Evolutionary conservation across 257 asterid species (phyloP), one percentile per base, ranked within the genome.

Genomic region (Jacaranda mimosifolia): DNA sequence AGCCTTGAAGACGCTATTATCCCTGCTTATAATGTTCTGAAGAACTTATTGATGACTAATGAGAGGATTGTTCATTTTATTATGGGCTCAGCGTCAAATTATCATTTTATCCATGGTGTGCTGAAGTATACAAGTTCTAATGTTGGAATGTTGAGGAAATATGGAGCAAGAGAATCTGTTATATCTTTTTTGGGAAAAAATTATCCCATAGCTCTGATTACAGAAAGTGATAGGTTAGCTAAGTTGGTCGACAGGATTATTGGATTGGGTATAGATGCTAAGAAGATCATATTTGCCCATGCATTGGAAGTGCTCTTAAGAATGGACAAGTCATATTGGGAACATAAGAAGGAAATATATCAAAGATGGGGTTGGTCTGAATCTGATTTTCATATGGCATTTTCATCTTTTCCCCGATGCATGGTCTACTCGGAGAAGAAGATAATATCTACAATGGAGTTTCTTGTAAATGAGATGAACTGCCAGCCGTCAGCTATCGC

Each of bases 361-460:
- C 56, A 35, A 18, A 64, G 56, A 17, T 75, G 70, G 9, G 79
- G 73, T 14, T 64, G 70, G 56, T 75, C 79, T 56, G 73, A 65
- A 3, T 67, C 62, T 18, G 73, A 64, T n/a, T 42, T 52, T 18
- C 14, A 1, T 21, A 38, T 15, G 8, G 79, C 67, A 3, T 75
- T 75, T 64, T 38, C 48, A 65, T 8, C 3, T 21, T 35, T 40
- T 39, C 79, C 79, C 3, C 0, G 2, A 10, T 75, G 73, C 13
- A 65, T 75, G 73, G 14, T 2, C 10, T 17, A 39, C 12, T 75
- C 79, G 0, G 66, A 64, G 40, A 45, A 64, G 58, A 75, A 75
- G 11, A 51, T 75, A 36, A 26, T 36, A 26, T 52, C 32, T 7
- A 45, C 2, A 18, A 64, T 75, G 79, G 72, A 53, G 19, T 75